Evolutionary conservation across 2,329 filamentous ascomycete genomes (phyloP), one percentile per base, ranked within the genome.

Genomic region (Raffaelea deltoideospora): DNA sequence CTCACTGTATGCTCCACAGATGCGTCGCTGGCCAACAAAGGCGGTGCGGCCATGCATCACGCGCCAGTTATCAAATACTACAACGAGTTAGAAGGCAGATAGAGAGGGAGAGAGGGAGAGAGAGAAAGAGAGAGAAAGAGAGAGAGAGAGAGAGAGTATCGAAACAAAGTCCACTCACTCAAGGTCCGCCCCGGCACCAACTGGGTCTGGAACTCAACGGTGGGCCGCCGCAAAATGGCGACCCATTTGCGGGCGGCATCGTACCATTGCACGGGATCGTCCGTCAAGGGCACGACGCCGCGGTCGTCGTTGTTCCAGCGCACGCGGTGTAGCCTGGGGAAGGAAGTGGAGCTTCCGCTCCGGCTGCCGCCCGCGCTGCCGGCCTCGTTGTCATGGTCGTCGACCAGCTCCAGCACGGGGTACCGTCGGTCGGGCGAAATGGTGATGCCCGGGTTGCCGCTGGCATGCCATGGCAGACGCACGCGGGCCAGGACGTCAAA

Each of bases 61-160:
- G 41, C 90, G 72, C 86, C 88, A 95, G 51, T 98, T 96, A 53
- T 98, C 84, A 55, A 98, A 95, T 33, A 96, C 81, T 82, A 18
- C n/a, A n/a, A n/a, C n/a, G n/a, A n/a, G n/a, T n/a, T n/a, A n/a
- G 27, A n/a, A 29, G 19, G n/a, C 19, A 10, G 3, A n/a, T 10
- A 29, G 27, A n/a, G 13, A 18, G 7, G 22, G n/a, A 23, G 13
- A 9, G 17, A 31, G 29, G 10, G 14, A 31, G 27, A 5, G 10
- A 19, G 29, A 7, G 17, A 31, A 18, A 17, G 3, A 10, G 3
- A 13, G 11, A n/a, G 8, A 34, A n/a, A 11, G 13, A 23, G 3
- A 18, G 5, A 35, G 32, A 10, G 11, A 10, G 10, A 10, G 5
- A 11, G 18, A 21, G 10, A 21, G 22, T 1, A 26, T 13, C 23